Base-by-base conservation (phyloP, 2,329 filamentous ascomycete genomes). In the Didymella arachidicola region DNA sequence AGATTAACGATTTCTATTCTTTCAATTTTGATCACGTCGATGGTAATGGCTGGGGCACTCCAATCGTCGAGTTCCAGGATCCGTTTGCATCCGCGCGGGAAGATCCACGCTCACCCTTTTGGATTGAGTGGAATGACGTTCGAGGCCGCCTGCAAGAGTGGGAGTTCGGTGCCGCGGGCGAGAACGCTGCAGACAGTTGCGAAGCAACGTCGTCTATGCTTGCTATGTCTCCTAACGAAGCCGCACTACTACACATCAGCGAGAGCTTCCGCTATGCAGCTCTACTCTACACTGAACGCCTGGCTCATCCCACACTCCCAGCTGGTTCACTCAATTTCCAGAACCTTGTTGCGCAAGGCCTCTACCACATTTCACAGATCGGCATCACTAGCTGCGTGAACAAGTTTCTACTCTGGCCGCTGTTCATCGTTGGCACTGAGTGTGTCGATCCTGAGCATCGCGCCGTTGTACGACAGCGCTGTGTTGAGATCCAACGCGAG, bases 361-460 rank as follows among this genome's bases (percentile, higher is more conserved):
- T 97, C 39, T 90, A 88, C 77, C 94, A 96, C 78, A 91, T 95
- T 56, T 89, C 88, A 7, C 89, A 88, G 52, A 87, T 97, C 36
- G 88, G 91, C 61, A 84, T 88, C 3, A 89, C 85, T 39, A 87
- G 86, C 68, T 85, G 83, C 46, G 88, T 89, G 36, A 90, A 96
- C 77, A 96, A 97, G 72, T 97, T 96, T 74, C 80, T 97, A 10
- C 86, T 97, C 8, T 97, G 93, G 94, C 93, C 94, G 2, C 84
- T 97, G 3, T 97, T 97, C 74, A 89, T 97, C 51, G 88, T 90
- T 1, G 93, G 93, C 19, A 93, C 91, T 22, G 94, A 97, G 79
- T 96, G 92, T 69, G 89, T 95, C 62, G 89, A 92, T 65, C 87
- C 91, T 69, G 81, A 88, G 49, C 91, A 97, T 71, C 90, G 93